Percentiles rank a stretch among this genome's conserved stretches.
These are phyloP conservation scores for Kregervanrija pseudodelftensis DNA, from an alignment of 805 yeast species.

Conservation along the genomic window DNA sequence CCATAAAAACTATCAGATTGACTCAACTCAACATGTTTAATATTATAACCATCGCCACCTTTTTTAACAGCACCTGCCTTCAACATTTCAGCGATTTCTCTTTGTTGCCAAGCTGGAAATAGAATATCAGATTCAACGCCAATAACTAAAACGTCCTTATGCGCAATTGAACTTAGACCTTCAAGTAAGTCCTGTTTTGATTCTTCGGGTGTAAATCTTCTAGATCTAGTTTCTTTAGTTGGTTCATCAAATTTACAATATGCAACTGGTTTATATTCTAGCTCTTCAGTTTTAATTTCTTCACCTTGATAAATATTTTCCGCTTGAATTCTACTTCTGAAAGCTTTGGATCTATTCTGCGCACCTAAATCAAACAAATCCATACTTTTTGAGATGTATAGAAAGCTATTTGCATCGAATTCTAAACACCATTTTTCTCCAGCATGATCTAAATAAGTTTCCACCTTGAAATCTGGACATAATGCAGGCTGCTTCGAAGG, in stretches of 20 bases:
- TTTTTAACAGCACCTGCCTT: conserved; percentile 26
- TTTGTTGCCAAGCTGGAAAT: conserved; percentile 93
- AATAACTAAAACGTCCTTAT: conserved; percentile 64
- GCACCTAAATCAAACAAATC: conserved; percentile 79
- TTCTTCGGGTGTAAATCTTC: conserved; percentile 46
- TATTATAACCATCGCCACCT: conserved; percentile 32
- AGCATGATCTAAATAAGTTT: conserved; percentile 88
- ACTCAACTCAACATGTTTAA: conserved; percentile 67
- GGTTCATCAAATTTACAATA: conserved; percentile 39
- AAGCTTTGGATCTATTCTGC: conserved; percentile 38
- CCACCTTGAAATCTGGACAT: conserved; percentile 89
- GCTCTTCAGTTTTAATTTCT: conserved; percentile 16
- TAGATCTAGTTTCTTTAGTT: conserved; percentile 42
- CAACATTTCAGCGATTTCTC: conserved; percentile 65
- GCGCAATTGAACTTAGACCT: conserved; percentile 59
- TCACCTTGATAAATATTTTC: conserved; percentile 25
- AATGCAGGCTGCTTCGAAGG: conserved; percentile 74
- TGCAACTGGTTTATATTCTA: conserved; percentile 24
- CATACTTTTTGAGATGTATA: conserved; percentile 90
- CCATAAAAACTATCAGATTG: conserved; percentile 77
- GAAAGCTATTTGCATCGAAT: conserved; percentile 83
- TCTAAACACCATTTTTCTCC: conserved; percentile 91
- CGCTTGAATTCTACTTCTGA: conserved; percentile 32
- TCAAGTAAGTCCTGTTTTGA: conserved; percentile 50
- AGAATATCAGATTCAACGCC: conserved; percentile 92